Conservation (phyloP, 2,329 filamentous ascomycete genomes). For the Alternaria burnsii region DNA sequence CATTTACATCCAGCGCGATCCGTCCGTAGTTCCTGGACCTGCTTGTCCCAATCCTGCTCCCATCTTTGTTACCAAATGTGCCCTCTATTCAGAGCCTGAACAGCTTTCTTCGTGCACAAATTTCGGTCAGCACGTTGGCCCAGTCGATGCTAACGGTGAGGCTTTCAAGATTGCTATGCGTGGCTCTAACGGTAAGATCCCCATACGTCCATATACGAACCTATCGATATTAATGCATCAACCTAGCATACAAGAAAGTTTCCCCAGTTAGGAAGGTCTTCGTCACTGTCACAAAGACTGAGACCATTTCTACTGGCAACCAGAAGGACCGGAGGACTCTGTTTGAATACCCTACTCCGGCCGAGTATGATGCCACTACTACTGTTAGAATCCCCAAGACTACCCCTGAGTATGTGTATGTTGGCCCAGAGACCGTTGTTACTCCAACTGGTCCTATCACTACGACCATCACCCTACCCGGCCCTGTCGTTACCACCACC, state of each 20-base stretch:
- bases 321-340: not conserved
- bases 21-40: conserved; percentile 12
- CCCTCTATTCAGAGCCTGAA: conserved; percentile 20
- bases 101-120: conserved; percentile 13
- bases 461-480: not conserved
- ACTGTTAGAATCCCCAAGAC: not conserved
- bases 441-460: not conserved
- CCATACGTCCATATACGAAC: not conserved
- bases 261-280: not conserved
- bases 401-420: not conserved
- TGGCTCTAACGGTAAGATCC: conserved; percentile 26
- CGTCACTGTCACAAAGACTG: not conserved
- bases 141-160: conserved; percentile 16
- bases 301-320: not conserved
- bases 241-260: conserved; percentile 8
- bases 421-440: not conserved
- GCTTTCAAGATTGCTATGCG: conserved; percentile 19
- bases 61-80: conserved; percentile 19
- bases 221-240: not conserved
- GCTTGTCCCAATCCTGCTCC: conserved; percentile 28
- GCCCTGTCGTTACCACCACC: not conserved
- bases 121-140: conserved; percentile 17
- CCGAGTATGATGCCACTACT: not conserved
- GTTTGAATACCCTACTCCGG: not conserved
- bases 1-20: conserved; percentile 30